These are phyloP conservation scores for Blastocrithidia nonstop DNA, from an alignment of 208 protist species.

Conservation along the genomic window DNA sequence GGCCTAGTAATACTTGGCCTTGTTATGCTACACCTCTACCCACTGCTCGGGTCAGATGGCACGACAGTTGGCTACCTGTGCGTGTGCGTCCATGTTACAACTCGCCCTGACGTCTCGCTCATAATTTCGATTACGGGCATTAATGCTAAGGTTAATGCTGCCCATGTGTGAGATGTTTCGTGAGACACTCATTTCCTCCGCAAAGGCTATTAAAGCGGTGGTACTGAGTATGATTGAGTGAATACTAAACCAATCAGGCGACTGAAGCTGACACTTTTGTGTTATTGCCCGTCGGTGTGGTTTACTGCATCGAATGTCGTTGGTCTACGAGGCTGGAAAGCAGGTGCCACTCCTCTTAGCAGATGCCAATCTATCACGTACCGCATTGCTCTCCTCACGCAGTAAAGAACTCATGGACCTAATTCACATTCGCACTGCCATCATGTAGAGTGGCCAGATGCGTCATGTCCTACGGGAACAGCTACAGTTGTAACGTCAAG, in stretches of 20 bases:
- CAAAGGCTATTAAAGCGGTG: conserved; percentile 68
- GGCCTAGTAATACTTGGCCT: conserved; percentile 53
- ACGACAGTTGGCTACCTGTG: conserved; percentile 59
- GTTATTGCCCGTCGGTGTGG: not conserved
- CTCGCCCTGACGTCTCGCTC: conserved; percentile 31
- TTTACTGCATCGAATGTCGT: no score
- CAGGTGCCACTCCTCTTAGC: no score
- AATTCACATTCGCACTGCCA: no score
- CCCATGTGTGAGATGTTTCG: conserved; percentile 73
- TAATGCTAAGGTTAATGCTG: conserved; percentile 37
- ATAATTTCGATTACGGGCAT: no score
- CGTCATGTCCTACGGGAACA: no score
- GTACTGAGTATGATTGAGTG: conserved; percentile 77
- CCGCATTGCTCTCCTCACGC: no score
- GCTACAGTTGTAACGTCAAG: no score
- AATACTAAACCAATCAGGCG: conserved; percentile 27
- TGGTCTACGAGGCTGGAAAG: no score
- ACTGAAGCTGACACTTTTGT: no score
- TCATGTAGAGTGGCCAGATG: no score
- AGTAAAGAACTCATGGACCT: no score
- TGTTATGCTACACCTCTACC: conserved; percentile 43
- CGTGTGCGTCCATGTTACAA: conserved; percentile 70
- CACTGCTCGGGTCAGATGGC: conserved; percentile 56
- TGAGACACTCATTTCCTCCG: conserved; percentile 39
- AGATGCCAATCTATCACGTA: no score